A percentile compares a stretch with the other conserved stretches of the same genome.
These are phyloP conservation scores for Rachicladosporium sp. DNA, from an alignment of 2,329 filamentous ascomycete genomes.

Conservation along the genomic window DNA sequence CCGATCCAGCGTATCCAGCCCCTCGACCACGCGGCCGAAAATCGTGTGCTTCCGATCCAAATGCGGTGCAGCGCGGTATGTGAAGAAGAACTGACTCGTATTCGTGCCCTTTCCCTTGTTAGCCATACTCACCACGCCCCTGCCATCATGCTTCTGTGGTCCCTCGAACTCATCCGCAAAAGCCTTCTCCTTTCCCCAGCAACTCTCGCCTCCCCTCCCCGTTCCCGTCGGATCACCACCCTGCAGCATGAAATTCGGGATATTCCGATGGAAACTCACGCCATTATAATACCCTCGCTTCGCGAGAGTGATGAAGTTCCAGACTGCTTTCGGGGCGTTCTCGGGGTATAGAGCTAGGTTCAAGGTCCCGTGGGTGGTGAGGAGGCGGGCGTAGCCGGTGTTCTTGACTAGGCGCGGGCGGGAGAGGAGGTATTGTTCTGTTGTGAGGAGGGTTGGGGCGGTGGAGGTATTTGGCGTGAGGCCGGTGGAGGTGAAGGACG, in stretches of 20 bases:
- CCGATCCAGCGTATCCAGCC: conserved; percentile 50
- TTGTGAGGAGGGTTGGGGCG: conserved; percentile 72
- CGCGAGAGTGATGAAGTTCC: conserved; percentile 85
- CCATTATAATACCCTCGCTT: conserved; percentile 83
- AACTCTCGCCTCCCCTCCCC: conserved; percentile 74
- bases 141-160: conserved; percentile 65
- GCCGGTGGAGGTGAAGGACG: conserved; percentile 90
- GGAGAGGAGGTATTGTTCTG: conserved; percentile 86
- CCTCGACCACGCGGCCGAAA: conserved; percentile 75
- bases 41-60: conserved; percentile 95
- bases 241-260: conserved; percentile 95
- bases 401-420: conserved; percentile 77
- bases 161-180: conserved; percentile 92
- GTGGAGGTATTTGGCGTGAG: conserved; percentile 83
- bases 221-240: conserved; percentile 90
- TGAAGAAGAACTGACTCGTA: conserved; percentile 88
- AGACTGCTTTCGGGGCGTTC: conserved; percentile 81
- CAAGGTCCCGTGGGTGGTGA: conserved; percentile 72
- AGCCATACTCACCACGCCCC: conserved; percentile 83
- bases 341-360: conserved; percentile 87
- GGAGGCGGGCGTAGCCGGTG: conserved; percentile 83
- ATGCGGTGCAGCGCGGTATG: conserved; percentile 72
- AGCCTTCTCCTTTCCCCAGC: conserved; percentile 69
- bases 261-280: conserved; percentile 83
- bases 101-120: conserved; percentile 99